Evolutionary conservation across 176 grass and related monocot species (phyloP).

Genomic region (Triticum dicoccoides): DNA sequence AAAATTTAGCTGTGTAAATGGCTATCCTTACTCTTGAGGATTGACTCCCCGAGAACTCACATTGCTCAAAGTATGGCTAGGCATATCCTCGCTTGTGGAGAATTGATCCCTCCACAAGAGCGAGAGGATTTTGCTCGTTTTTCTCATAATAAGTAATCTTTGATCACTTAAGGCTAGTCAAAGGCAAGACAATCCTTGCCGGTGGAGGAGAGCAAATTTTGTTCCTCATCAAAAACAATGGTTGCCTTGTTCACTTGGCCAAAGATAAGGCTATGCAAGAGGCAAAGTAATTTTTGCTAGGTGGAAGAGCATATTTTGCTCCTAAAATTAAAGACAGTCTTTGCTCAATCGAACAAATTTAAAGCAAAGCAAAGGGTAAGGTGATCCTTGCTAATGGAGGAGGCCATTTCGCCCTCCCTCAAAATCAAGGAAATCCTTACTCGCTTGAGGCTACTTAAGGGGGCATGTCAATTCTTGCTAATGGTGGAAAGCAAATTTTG

Average conservation of each 20-base stretch:
- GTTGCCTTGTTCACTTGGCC: too few species aligned
- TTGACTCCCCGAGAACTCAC: too few species aligned
- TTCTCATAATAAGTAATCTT: neutral
- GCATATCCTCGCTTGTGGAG: neutral
- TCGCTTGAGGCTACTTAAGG: neutral
- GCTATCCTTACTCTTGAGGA: too few species aligned
- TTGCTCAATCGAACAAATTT: neutral
- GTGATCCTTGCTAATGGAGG: neutral
- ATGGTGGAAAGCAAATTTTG: too few species aligned
- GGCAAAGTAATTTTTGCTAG: too few species aligned
- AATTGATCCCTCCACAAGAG: neutral
- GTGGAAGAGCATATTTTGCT: neutral
- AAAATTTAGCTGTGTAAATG: too few species aligned
- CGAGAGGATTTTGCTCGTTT: neutral
- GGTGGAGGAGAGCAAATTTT: too few species aligned
- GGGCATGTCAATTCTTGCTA: too few species aligned
- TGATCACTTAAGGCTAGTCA: neutral
- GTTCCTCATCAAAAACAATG: too few species aligned
- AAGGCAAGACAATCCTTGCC: neutral
- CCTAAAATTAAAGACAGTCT: neutral
- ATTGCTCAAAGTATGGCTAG: neutral
- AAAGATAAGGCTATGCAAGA: too few species aligned
- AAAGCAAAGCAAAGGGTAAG: neutral
- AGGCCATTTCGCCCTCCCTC: neutral
- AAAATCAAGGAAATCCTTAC: neutral